Evolutionary conservation across 2,329 filamentous ascomycete genomes (phyloP).

Genomic region (Penicillium sp.): DNA sequence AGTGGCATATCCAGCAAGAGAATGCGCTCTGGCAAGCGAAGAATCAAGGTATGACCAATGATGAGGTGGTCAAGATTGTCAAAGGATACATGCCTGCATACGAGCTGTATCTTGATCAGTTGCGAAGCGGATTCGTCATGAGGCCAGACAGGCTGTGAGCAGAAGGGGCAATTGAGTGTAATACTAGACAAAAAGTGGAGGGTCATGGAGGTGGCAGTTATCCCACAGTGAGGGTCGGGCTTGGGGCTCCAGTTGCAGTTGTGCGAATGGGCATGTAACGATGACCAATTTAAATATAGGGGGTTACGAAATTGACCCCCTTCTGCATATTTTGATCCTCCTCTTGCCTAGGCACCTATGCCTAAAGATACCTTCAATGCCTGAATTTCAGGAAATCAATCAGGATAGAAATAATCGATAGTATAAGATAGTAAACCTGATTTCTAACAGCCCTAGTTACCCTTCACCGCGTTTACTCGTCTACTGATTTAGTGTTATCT

Average conservation of each 20-base stretch:
- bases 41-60: slow-evolving; percentile 17
- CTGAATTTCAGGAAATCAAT: too few relatives aligned
- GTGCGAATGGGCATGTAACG: too few relatives aligned
- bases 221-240: neutral
- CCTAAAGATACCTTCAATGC: too few relatives aligned
- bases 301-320: too few relatives aligned
- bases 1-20: slow-evolving; percentile 20
- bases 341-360: too few relatives aligned
- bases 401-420: too few relatives aligned
- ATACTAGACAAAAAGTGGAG: slow-evolving; percentile 12
- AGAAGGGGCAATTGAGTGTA: slow-evolving; percentile 14
- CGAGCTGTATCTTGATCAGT: slow-evolving; percentile 20
- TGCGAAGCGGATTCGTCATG: slow-evolving; percentile 16
- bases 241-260: neutral
- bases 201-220: neutral
- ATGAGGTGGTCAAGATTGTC: slow-evolving; percentile 18
- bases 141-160: neutral
- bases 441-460: too few relatives aligned
- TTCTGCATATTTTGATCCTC: too few relatives aligned
- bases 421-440: too few relatives aligned
- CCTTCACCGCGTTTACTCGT: too few relatives aligned
- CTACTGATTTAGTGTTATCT: too few relatives aligned
- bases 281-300: too few relatives aligned
- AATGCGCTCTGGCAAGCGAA: slow-evolving; percentile 10
- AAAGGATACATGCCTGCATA: slow-evolving; percentile 23